A percentile compares a stretch with the other conserved stretches of the same genome.
These are phyloP conservation scores for Pseudoneurospora amorphoporcata DNA, from an alignment of 495 filamentous ascomycete genomes.

Conservation along the genomic window DNA sequence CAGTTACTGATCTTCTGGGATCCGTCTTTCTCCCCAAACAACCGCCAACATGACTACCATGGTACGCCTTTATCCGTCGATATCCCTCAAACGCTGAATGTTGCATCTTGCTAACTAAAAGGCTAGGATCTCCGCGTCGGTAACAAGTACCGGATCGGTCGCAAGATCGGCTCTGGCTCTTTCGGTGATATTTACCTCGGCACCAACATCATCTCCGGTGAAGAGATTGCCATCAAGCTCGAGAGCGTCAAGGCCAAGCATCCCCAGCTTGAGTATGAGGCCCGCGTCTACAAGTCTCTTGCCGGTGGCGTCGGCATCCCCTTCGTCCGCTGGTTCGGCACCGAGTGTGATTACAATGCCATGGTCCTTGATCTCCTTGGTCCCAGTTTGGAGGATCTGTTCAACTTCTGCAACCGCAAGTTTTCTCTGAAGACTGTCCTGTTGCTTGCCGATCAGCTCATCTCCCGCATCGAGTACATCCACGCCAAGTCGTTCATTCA, in stretches of 20 bases:
- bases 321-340: conserved; percentile 99
- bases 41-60: conserved; percentile 38
- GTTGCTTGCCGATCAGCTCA: conserved; percentile 94
- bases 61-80: conserved; percentile 24
- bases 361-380: conserved; percentile 99
- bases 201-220: conserved; percentile 99
- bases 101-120: background rate
- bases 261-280: conserved; percentile 98
- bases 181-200: conserved; percentile 99
- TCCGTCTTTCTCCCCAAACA: background rate
- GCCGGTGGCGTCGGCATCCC: conserved; percentile 98
- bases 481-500: conserved; percentile 99
- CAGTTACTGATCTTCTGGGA: background rate
- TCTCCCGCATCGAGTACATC: conserved; percentile 99
- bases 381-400: conserved; percentile 96
- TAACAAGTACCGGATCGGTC: conserved; percentile 99
- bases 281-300: conserved; percentile 98
- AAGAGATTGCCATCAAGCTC: conserved; percentile 99
- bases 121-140: conserved; percentile 93
- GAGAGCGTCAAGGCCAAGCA: conserved; percentile 99
- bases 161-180: conserved; percentile 96
- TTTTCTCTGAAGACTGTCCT: conserved; percentile 99
- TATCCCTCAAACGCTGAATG: background rate
- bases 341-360: conserved; percentile 99
- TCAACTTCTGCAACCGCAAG: conserved; percentile 99